phyloP scores from a whole-genome alignment of 768 basidiomycete genomes.

The Auriscalpium orientale region DNA sequence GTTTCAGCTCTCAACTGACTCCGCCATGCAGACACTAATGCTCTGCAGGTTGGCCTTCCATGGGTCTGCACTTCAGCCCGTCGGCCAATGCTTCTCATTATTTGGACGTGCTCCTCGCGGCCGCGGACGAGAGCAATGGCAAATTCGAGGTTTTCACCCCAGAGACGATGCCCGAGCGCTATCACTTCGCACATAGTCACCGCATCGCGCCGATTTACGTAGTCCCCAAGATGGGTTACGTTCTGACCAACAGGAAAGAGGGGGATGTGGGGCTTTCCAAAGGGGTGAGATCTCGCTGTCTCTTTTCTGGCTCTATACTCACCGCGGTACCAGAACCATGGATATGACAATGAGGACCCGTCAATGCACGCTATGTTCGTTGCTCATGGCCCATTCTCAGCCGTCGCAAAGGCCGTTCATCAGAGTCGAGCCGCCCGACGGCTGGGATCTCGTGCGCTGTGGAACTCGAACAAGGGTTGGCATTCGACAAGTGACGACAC shows the following conservation, averaged over 20 bases:
- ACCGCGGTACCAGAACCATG: slow-evolving; percentile 56
- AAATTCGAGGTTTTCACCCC: slow-evolving; percentile 76
- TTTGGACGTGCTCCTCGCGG: slow-evolving; percentile 44
- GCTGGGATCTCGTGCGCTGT: slow-evolving; percentile 19
- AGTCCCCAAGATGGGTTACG: slow-evolving; percentile 75
- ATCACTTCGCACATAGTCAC: slow-evolving; percentile 63
- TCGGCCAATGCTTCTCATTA: slow-evolving; percentile 51
- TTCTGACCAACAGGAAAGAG: slow-evolving; percentile 59
- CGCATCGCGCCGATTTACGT: slow-evolving; percentile 88
- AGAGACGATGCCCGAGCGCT: slow-evolving; percentile 75
- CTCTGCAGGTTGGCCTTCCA: slow-evolving; percentile 70
- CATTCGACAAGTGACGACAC: slow-evolving; percentile 56
- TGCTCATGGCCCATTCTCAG: slow-evolving; percentile 83
- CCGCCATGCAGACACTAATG: no score
- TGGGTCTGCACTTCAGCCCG: slow-evolving; percentile 70
- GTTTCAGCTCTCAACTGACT: no score
- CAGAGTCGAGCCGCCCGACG: slow-evolving; percentile 17
- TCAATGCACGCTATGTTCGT: slow-evolving; percentile 89
- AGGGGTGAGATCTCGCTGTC: slow-evolving; percentile 46
- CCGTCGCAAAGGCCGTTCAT: slow-evolving; percentile 53
- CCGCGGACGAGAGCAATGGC: slow-evolving; percentile 45
- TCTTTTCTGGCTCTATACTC: background rate
- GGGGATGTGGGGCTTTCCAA: slow-evolving; percentile 58
- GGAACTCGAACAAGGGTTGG: slow-evolving; percentile 44
- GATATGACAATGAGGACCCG: slow-evolving; percentile 73